Evolutionary conservation across 1,284 basidiomycete genomes (phyloP).

Genomic region (Fomitopsis pinicola): DNA sequence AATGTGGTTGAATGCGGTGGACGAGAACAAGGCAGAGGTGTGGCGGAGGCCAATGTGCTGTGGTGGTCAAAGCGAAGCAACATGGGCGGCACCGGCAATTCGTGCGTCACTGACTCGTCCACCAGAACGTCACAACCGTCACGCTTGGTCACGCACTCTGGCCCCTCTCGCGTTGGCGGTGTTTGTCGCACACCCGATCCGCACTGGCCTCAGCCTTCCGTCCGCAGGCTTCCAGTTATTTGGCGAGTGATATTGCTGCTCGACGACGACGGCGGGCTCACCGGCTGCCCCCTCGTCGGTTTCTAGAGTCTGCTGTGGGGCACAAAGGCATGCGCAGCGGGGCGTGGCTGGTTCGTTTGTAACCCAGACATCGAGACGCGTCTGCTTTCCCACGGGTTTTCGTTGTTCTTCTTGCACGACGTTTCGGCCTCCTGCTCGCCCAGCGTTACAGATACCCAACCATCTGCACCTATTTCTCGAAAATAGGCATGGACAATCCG

Average conservation of each 20-base stretch:
- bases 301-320: neutral
- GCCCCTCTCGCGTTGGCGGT: constrained; percentile 1
- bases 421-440: constrained; percentile 20
- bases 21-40: constrained; percentile 1
- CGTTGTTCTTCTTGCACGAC: constrained; percentile 23
- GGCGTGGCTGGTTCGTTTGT: constrained; percentile 1
- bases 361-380: constrained; percentile 2
- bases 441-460: constrained; percentile 22
- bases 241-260: neutral
- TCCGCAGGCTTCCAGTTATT: neutral
- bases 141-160: constrained; percentile 4
- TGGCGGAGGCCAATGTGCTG: constrained; percentile 2
- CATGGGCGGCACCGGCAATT: constrained; percentile 11
- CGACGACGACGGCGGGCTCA: neutral
- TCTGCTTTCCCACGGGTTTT: constrained; percentile 24
- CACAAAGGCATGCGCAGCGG: neutral
- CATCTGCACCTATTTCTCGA: constrained; percentile 21
- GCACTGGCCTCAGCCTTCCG: neutral
- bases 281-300: neutral
- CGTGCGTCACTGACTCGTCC: constrained; percentile 5
- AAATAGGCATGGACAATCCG: constrained; percentile 59
- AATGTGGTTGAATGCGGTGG: neutral
- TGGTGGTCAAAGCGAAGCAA: constrained; percentile 10
- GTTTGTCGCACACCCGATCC: neutral
- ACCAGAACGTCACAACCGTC: constrained; percentile 3